Evolutionary conservation across 2,329 filamentous ascomycete species (phyloP), one percentile per base, ranked within the genome.

Genomic region (Fusarium sacchari): DNA sequence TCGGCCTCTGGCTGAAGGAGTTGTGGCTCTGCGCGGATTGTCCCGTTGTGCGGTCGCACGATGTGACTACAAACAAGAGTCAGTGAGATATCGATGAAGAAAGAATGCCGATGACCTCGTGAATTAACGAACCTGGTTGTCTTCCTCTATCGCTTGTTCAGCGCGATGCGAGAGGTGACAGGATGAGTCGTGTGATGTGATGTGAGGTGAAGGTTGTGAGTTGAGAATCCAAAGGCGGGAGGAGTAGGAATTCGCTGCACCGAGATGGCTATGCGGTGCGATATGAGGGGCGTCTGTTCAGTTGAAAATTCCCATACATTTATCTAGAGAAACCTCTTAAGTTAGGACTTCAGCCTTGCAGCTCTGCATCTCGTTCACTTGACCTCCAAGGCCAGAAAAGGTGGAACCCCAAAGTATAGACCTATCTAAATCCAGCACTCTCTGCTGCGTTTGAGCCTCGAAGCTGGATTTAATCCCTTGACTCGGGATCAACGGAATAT

Each of bases 101-200:
- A 14, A 24, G 12, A 4, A 34, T 7, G 4, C 11, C 6, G 8
- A 20, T 1, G 10, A 0, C 0, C 12, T 1, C 20, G 8, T 14
- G 15, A 14, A 10, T 14, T 0, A 14, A 24, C 13, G 17, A 24
- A 34, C 11, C 30, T 34, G 3, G 17, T 34, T 34, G 9, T 14
- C 17, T 50, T 50, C 8, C 5, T 34, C 5, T 2, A 15, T 50
- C 4, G n/a, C 30, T 20, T 34, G 47, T 24, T n/a, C 24, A 20
- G 6, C 2, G 30, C n/a, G 30, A 24, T 24, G 30, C 4, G 12
- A 52, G 47, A 8, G 47, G 47, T 11, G 17, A 24, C 6, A 24
- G n/a, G 30, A 50, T 24, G 30, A 50, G 4, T 11, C 47, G 22
- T 34, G 28, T 34, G 47, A 34, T 34, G 22, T 24, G 4, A 34